These are phyloP conservation scores for Nemania serpens DNA, from an alignment of 2,329 filamentous ascomycete genomes.

Conservation along the genomic window DNA sequence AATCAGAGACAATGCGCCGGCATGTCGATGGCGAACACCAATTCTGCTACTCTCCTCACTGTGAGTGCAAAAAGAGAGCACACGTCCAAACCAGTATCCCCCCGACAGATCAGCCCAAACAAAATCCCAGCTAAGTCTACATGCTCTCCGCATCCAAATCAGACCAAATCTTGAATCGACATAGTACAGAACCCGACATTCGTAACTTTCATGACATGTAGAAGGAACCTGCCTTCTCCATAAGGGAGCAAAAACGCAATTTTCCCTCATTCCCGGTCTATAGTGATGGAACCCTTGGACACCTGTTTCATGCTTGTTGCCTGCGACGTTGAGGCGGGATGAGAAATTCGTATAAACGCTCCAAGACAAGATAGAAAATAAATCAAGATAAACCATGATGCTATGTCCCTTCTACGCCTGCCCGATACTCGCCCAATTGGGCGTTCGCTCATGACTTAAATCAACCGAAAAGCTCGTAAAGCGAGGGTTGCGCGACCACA, in stretches of 20 bases:
- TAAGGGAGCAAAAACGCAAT: background rate
- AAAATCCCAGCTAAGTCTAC: slow-evolving; percentile 1
- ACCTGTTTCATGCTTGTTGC: slow-evolving; percentile 28
- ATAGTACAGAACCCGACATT: slow-evolving; percentile 12
- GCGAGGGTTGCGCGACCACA: background rate
- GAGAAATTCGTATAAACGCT: slow-evolving; percentile 23
- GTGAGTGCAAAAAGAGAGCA: background rate
- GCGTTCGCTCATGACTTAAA: slow-evolving; percentile 26
- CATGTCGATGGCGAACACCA: slow-evolving; percentile 4
- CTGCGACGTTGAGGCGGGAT: slow-evolving; percentile 11
- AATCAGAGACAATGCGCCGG: slow-evolving; percentile 7
- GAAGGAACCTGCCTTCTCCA: slow-evolving; percentile 26
- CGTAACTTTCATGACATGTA: slow-evolving; percentile 9
- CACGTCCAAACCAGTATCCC: slow-evolving; percentile 1
- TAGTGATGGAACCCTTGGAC: slow-evolving; percentile 24
- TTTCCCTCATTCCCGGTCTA: slow-evolving; percentile 28
- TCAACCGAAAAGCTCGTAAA: slow-evolving; percentile 13
- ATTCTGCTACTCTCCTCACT: background rate
- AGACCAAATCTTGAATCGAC: slow-evolving; percentile 12
- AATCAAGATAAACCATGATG: slow-evolving; percentile 16
- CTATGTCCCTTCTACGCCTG: slow-evolving; percentile 23
- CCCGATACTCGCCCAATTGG: slow-evolving; percentile 16
- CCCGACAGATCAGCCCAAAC: slow-evolving; percentile 9
- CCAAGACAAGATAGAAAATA: slow-evolving; percentile 16
- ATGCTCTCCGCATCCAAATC: slow-evolving; percentile 11